Evolutionary conservation across 192 early-diverging fungal species (phyloP), one percentile per base, ranked within the genome.

Genomic region (Coemansia sp.): DNA sequence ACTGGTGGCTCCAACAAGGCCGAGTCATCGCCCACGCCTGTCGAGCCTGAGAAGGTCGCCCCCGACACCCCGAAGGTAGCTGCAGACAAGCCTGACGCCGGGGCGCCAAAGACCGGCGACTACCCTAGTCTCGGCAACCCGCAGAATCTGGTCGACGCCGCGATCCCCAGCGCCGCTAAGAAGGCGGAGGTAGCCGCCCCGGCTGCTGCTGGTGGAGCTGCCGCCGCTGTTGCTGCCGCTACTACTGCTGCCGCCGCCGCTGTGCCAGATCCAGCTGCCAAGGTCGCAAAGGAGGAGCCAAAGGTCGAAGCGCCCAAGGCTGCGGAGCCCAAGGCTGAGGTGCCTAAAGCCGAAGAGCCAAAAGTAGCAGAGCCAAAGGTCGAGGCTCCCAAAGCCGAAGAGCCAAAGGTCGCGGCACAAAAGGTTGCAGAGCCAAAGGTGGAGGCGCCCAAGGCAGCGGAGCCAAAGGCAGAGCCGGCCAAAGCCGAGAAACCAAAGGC

Each of bases 51-150:
- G 51, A 53, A 53, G 29, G 2, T 32, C 15, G 51, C 22, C 29
- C 51, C 51, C 15, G 67, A 68, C 3, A 20, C 59, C 10, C 19
- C 56, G 45, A 61, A 60, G 46, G 45, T 32, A 2, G 47, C 47
- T 14, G 47, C 25, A 9, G 47, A 51, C 19, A 51, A 51, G 47
- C 32, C 56, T 15, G 36, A 59, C 11, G 56, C 19, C 17, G 56
- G 11, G 5, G 20, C 32, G 10, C 35, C 56, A 37, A 38, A 35
- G 58, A 8, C 19, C 58, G 4, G 17, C 17, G 58, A 39, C 19
- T 59, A 53, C 36, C 60, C 68, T 35, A 63, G 40, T 4, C 43
- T 71, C 27, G 35, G 69, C 22, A 59, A 67, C 40, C 65, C 69
- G 14, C 63, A 42, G 43, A 71, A 67, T 25, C 31, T 71, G 9